Percentiles rank a stretch among this genome's conserved stretches.
phyloP scores from a whole-genome alignment of 192 early-diverging fungal species.

The Umbelopsis isabellina region DNA sequence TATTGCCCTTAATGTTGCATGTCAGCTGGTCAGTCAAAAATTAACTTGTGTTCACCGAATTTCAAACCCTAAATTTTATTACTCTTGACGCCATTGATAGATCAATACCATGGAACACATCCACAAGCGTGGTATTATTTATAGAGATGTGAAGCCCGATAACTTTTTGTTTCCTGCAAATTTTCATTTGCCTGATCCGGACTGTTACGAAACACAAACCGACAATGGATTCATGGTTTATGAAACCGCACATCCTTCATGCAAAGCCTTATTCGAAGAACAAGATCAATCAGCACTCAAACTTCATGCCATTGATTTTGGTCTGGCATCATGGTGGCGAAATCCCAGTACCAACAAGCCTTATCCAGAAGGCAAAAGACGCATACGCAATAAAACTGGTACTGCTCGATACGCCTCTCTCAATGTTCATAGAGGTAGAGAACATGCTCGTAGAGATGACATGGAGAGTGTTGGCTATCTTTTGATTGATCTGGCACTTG shows the following conservation, averaged over 20 bases:
- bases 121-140: conserved; percentile 50
- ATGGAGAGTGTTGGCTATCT: conserved; percentile 84
- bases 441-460: conserved; percentile 85
- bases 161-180: conserved; percentile 66
- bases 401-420: conserved; percentile 87
- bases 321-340: conserved; percentile 50
- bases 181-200: conserved; percentile 25
- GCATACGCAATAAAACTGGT: conserved; percentile 58
- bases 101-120: conserved; percentile 40
- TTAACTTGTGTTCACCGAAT: too few relatives aligned
- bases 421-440: conserved; percentile 81
- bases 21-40: conserved; percentile 52
- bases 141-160: conserved; percentile 81
- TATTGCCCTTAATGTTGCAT: conserved; percentile 51
- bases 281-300: conserved; percentile 38
- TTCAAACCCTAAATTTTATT: neutral
- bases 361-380: conserved; percentile 42
- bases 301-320: conserved; percentile 64
- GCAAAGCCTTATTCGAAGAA: conserved; percentile 29
- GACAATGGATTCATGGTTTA: conserved; percentile 23
- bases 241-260: conserved; percentile 10
- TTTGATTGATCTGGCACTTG: conserved; percentile 76
- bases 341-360: conserved; percentile 46
- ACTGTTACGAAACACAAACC: conserved; percentile 25
- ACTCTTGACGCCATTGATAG: conserved; percentile 17